Conservation (phyloP, 2,329 filamentous ascomycete species). For the Aciculosporium take region DNA sequence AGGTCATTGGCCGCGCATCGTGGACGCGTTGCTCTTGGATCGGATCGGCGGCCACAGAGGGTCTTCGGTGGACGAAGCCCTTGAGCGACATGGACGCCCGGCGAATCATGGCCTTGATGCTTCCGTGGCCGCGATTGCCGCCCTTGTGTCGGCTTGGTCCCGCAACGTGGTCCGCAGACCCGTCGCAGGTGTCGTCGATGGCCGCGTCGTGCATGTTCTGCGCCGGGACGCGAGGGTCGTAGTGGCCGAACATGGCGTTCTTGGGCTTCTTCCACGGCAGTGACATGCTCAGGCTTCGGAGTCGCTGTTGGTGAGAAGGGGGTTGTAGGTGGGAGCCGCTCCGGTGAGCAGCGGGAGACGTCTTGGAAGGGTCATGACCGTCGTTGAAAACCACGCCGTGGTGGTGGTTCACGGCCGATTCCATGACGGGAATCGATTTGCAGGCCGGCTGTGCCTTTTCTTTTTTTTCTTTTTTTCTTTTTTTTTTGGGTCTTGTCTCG, state of each 20-base stretch:
- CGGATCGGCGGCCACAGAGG: slow-evolving; percentile 24
- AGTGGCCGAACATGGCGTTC: slow-evolving; percentile 23
- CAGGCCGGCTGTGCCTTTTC: background rate
- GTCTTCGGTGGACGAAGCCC: slow-evolving; percentile 35
- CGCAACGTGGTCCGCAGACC: slow-evolving; percentile 11
- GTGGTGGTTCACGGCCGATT: slow-evolving; percentile 3
- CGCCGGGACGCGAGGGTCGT: slow-evolving; percentile 17
- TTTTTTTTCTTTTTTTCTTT: background rate
- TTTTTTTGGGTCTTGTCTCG: too few relatives aligned
- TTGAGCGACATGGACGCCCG: slow-evolving; percentile 41
- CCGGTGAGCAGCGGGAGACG: background rate
- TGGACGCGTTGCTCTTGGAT: slow-evolving; percentile 14
- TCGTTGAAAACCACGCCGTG: slow-evolving; percentile 1
- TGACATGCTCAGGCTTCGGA: slow-evolving; percentile 36
- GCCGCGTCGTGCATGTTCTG: slow-evolving; percentile 18
- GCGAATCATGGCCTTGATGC: slow-evolving; percentile 37
- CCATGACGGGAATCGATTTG: slow-evolving; percentile 6
- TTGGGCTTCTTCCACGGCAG: slow-evolving; percentile 36
- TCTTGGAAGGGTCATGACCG: slow-evolving; percentile 3
- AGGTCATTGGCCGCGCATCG: slow-evolving; percentile 27
- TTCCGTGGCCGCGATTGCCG: slow-evolving; percentile 14
- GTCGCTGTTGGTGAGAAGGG: slow-evolving; percentile 21
- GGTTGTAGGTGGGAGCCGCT: background rate
- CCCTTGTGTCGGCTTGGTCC: slow-evolving; percentile 14
- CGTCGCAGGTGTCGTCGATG: slow-evolving; percentile 19